Conservation (phyloP, 805 yeast genomes). For the Wickerhamomyces canadensis region DNA sequence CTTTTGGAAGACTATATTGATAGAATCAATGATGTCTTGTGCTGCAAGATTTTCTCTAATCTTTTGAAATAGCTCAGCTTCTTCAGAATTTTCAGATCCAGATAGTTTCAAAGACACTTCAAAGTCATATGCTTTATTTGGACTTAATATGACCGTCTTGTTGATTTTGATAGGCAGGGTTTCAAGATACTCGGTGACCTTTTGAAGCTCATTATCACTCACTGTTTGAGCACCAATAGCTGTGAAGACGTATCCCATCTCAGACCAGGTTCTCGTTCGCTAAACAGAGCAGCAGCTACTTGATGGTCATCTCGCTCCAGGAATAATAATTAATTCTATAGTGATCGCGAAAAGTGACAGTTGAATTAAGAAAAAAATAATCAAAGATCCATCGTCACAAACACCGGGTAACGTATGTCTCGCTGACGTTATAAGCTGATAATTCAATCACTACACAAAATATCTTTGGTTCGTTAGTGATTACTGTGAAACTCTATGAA, state of each 20-base stretch:
- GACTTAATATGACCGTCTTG: slow-evolving; percentile 25
- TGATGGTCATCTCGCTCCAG: too few species aligned
- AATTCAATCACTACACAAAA: too few species aligned
- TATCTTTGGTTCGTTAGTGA: too few species aligned
- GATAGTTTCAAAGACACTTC: slow-evolving; percentile 14
- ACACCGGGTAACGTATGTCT: too few species aligned
- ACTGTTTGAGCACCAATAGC: slow-evolving; percentile 21
- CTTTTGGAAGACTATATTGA: slow-evolving; percentile 41
- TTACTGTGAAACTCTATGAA: too few species aligned
- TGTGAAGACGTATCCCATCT: slow-evolving; percentile 20
- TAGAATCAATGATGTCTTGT: slow-evolving; percentile 13
- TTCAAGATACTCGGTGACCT: slow-evolving; percentile 23
- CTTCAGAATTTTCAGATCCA: slow-evolving; percentile 14
- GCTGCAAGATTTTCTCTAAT: slow-evolving; percentile 10
- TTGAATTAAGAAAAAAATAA: too few species aligned
- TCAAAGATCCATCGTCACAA: too few species aligned
- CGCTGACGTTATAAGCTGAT: too few species aligned
- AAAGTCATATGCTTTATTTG: slow-evolving; percentile 36
- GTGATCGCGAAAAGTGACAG: too few species aligned
- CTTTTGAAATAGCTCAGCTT: slow-evolving; percentile 6
- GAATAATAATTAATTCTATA: too few species aligned
- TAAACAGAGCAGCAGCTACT: too few species aligned
- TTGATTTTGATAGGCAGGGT: slow-evolving; percentile 26
- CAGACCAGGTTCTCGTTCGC: too few species aligned
- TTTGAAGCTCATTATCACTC: slow-evolving; percentile 15